These are phyloP conservation scores for Nicotiana rustica DNA, from an alignment of 305 asterid species.

Conservation along the genomic window DNA sequence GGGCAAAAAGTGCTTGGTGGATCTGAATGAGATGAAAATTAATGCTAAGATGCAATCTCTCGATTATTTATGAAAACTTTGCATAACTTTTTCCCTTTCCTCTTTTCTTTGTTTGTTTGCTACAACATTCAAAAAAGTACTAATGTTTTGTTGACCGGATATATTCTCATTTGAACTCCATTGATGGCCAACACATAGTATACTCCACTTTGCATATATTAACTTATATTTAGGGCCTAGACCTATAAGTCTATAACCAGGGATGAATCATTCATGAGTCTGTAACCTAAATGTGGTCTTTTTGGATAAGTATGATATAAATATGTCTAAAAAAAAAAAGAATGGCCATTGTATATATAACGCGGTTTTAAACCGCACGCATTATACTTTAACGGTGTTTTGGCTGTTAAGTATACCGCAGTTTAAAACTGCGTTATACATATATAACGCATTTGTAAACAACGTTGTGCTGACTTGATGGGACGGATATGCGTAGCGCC, in stretches of 20 bases:
- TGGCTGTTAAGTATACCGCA: no score
- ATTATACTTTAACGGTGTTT: no score
- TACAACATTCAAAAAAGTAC: not conserved
- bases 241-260: not conserved
- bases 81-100: not conserved
- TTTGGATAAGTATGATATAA: no score
- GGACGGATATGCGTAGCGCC: no score
- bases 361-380: no score
- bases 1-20: not conserved
- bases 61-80: not conserved
- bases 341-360: no score
- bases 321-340: no score
- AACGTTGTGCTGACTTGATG: no score
- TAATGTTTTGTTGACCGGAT: not conserved
- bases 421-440: no score
- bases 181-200: conserved; percentile 1
- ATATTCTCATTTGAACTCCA: conserved; percentile 10
- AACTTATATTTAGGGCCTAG: conserved; percentile 6
- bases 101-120: not conserved
- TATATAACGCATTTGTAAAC: no score
- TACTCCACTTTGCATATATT: not conserved
- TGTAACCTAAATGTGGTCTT: no score
- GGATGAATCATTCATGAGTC: not conserved
- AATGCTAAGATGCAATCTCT: not conserved
- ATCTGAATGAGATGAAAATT: not conserved